Evolutionary conservation across 108 stramenopile species (phyloP), one percentile per base, ranked within the genome.

Genomic region (Pseudonitzschia multiseries): DNA sequence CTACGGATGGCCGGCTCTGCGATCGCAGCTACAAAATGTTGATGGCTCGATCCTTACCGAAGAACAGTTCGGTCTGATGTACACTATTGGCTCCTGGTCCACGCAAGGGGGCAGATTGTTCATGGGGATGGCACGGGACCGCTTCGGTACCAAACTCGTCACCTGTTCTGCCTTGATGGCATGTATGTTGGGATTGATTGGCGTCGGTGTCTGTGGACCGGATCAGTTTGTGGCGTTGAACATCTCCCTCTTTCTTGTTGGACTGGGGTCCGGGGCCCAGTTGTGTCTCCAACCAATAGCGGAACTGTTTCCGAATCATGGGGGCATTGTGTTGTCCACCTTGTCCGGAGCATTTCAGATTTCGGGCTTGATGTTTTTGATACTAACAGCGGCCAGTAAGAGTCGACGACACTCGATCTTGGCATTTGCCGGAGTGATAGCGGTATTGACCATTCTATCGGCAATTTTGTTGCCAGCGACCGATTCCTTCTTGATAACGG

Each of bases 261-360:
- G 80, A 29, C 14, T 84, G 32, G 80, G 83, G 53, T 79, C 80
- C 1, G 83, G 83, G 8, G 42, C 52, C 0, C 80, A 84, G 46
- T 24, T 84, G 28, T 84, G 83, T 72, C 40, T 81, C 31, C 80
- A 79, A 66, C 83, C 83, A 17, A 76, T 81, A 33, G 83, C 83
- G 0, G 66, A 69, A 17, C 56, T 76, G n/a, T 84, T 84, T 70
- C 57, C 70, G 32, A 73, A 77, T 15, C 9, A 50, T 21, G 32
- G 51, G 18, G 83, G 79, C 9, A 64, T 65, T 20, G 32, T 80
- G 0, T 12, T 78, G 4, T 54, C 76, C 3, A 44, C 72, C 21
- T 40, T 80, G 20, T 77, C 79, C 26, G 83, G 83, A n/a, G 83
- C 83, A 13, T 83, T 80, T 68, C 71, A 80, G 31, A 41, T 83